A percentile compares a stretch with the other conserved stretches of the same genome.
phyloP scores from a whole-genome alignment of 2,329 filamentous ascomycete species.

The Colletotrichum somersetense region DNA sequence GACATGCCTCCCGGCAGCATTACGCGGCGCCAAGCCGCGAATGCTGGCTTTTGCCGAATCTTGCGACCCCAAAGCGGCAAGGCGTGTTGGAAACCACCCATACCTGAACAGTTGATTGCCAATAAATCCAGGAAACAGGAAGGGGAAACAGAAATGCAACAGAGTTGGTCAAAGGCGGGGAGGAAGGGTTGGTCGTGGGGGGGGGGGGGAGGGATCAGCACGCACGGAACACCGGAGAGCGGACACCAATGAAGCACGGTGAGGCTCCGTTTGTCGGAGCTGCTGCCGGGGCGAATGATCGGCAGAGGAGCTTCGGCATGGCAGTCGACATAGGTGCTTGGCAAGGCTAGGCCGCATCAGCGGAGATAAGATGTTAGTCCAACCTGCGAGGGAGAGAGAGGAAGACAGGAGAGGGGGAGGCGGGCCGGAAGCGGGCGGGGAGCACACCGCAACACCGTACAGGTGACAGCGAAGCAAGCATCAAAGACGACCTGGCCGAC shows the following conservation, averaged over 20 bases:
- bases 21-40: constrained; percentile 22
- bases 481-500: constrained; percentile 13
- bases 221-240: constrained; percentile 30
- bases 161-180: not conserved
- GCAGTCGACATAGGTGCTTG: constrained; percentile 28
- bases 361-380: constrained; percentile 6
- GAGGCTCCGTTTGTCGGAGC: constrained; percentile 39
- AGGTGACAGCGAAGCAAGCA: constrained; percentile 24
- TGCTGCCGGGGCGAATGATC: constrained; percentile 34
- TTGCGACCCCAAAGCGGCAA: constrained; percentile 21
- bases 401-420: too few species aligned
- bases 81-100: constrained; percentile 2
- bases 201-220: constrained; percentile 31
- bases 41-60: constrained; percentile 1
- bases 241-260: constrained; percentile 18
- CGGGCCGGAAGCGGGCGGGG: constrained; percentile 9
- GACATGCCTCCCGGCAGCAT: not conserved
- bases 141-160: constrained; percentile 10
- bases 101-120: constrained; percentile 6
- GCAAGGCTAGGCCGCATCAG: constrained; percentile 37
- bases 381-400: not conserved
- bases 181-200: constrained; percentile 8
- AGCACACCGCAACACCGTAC: constrained; percentile 31
- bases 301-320: constrained; percentile 28
- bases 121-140: constrained; percentile 11